These are phyloP conservation scores for Trametes cubensis DNA, from an alignment of 768 basidiomycete genomes.

Conservation along the genomic window DNA sequence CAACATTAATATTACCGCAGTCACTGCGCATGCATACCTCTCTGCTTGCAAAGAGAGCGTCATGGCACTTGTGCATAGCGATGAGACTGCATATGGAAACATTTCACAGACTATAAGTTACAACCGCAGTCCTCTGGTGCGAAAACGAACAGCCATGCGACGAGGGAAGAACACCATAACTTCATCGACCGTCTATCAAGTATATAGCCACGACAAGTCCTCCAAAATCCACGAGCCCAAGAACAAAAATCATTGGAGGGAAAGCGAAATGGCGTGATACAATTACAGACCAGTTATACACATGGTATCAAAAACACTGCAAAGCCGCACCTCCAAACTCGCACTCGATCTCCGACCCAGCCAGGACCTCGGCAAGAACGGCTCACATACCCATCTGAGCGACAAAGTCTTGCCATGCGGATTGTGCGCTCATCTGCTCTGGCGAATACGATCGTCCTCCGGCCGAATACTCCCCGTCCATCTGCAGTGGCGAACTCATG, in stretches of 20 bases:
- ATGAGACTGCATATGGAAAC: too few relatives aligned
- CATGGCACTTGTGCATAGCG: too few relatives aligned
- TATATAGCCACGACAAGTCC: neutral
- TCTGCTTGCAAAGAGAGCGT: too few relatives aligned
- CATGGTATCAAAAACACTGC: constrained; percentile 18
- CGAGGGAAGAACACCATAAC: too few relatives aligned
- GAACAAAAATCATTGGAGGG: neutral
- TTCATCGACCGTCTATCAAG: too few relatives aligned
- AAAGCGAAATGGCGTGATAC: constrained; percentile 1
- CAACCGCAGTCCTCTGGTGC: neutral
- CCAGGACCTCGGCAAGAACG: too few relatives aligned
- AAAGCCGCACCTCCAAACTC: neutral
- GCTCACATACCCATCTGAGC: constrained; percentile 34
- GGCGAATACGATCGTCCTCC: constrained; percentile 41
- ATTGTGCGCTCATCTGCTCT: constrained; percentile 33
- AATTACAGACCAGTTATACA: constrained; percentile 15
- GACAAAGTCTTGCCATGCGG: constrained; percentile 39
- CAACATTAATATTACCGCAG: too few relatives aligned
- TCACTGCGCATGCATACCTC: too few relatives aligned
- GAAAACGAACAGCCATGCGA: neutral
- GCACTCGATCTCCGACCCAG: too few relatives aligned
- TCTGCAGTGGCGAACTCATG: constrained; percentile 29
- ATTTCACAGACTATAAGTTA: neutral
- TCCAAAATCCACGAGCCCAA: neutral
- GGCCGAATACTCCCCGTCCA: constrained; percentile 30